Percentiles rank a stretch among this genome's conserved stretches.
Evolutionary conservation across 1,284 basidiomycete species (phyloP).

Genomic region (Cryptococcus deneoformans): DNA sequence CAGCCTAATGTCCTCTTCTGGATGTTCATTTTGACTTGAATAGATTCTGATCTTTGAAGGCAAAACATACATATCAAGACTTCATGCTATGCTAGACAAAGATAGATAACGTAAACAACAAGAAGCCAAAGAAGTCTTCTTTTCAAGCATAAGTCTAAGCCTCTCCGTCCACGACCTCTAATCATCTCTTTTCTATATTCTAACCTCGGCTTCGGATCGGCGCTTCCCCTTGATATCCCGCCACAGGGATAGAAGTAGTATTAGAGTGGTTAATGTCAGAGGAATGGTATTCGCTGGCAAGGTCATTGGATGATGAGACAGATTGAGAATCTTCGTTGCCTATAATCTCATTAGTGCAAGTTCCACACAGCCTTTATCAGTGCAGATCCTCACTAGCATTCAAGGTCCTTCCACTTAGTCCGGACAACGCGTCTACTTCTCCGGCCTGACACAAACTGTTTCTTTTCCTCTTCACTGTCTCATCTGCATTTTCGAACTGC

Average conservation of each 20-base stretch:
- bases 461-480: constrained; percentile 39
- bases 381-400: constrained; percentile 30
- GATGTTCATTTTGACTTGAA: too few species aligned
- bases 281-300: constrained; percentile 12
- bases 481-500: constrained; percentile 29
- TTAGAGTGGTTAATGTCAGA: background rate
- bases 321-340: constrained; percentile 21
- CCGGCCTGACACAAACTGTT: constrained; percentile 48
- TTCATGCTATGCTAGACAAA: too few species aligned
- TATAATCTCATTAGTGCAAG: background rate
- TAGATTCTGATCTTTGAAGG: too few species aligned
- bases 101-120: too few species aligned
- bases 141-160: too few species aligned
- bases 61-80: too few species aligned
- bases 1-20: too few species aligned
- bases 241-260: background rate
- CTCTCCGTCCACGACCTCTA: too few species aligned
- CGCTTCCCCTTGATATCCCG: background rate
- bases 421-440: constrained; percentile 43
- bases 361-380: background rate
- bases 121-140: too few species aligned
- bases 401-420: constrained; percentile 40
- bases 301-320: constrained; percentile 17
- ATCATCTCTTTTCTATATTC: too few species aligned
- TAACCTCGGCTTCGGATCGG: background rate